Evolutionary conservation across 768 basidiomycete species (phyloP), one percentile per base, ranked within the genome.

Genomic region (Lentinula lateritia): DNA sequence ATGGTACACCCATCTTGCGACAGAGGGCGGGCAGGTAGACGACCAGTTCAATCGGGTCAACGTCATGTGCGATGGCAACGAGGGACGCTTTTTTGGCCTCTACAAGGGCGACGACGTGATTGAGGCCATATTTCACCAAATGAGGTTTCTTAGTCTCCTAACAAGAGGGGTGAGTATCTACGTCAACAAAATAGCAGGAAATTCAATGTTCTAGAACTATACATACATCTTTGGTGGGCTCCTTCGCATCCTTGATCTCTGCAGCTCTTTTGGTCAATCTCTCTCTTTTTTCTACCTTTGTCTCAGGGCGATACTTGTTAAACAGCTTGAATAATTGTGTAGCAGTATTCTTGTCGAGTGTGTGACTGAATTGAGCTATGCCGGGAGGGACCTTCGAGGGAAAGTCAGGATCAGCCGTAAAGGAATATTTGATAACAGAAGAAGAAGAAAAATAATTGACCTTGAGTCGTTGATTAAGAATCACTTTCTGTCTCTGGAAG

Each of bases 1-100:
- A 98, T 43, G 95, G 95, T 38, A 98, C 91, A 75, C 95, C 95
- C 95, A 98, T 98, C 88, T 98, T 98, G 77, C 94, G 89, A 82
- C 96, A 98, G 63, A 98, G 88, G 60, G 96, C 95, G 61, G 96
- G 96, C 63, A 98, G 84, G 89, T 93, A 98, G 77, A 99, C 86
- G 66, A 99, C 96, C 69, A 99, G 90, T 80, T 99, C 96, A 66
- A 98, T 97, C 45, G 96, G 96, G 83, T 99, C 96, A 63, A 99
- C 96, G 74, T 98, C 95, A 74, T 98, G 93, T 41, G 92, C 94
- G 66, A 98, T 96, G 77, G 94, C 85, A 66, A 98, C 95, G 62
- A 98, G 88, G 50, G 89, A 84, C 43, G 95, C 95, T 82, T 98
- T 98, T 86, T 99, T 98, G 71, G 92, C 91, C 80, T 99, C 95